Base-by-base conservation (phyloP, 306 rosid species). In the Vigna hirtella region DNA sequence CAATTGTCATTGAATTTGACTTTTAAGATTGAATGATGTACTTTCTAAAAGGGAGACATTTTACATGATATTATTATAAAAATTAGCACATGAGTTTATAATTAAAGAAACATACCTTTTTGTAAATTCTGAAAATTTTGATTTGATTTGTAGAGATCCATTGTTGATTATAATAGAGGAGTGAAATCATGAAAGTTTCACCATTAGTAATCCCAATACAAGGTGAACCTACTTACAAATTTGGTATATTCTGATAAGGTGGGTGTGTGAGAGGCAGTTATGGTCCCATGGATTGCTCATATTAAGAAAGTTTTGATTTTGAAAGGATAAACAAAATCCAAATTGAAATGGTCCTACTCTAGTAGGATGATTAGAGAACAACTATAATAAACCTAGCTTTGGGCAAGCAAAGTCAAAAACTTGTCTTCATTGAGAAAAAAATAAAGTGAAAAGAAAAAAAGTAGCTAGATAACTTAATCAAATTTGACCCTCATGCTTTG, bases 351-450 rank as follows among this genome's bases (percentile, higher is more conserved):
- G 57, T 58, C 80, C 87, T 75, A 74, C 66, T 66, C 52, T 10
- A 40, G 77, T 47, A 53, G 2, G 66, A 69, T 76, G 72, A 70
- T 81, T 68, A 38, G 38, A 28, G 43, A 10, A 15, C 72, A 66
- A 66, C 13, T 10, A 81, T 78, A 76, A 26, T 62, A 63, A 62
- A 26, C 45, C 49, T 65, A 65, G 70, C 55, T 48, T 56, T 70
- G 66, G 45, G 58, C n/a, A 73, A 67, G 38, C 75, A 62, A 81
- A 81, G 88, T 85, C 85, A 81, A 85, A 73, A 55, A 68, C 72
- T 74, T 85, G 86, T 71, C 74, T 57, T 18, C 73, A 70, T 82
- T 70, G 64, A 78, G 77, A 80, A 70, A 79, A 30, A 30, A 30
- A 30, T 26, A 42, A 80, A 76, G 67, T 34, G 65, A 74, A 50